Conservation (phyloP, 129 eudicot genomes). For the Arctium minus region DNA sequence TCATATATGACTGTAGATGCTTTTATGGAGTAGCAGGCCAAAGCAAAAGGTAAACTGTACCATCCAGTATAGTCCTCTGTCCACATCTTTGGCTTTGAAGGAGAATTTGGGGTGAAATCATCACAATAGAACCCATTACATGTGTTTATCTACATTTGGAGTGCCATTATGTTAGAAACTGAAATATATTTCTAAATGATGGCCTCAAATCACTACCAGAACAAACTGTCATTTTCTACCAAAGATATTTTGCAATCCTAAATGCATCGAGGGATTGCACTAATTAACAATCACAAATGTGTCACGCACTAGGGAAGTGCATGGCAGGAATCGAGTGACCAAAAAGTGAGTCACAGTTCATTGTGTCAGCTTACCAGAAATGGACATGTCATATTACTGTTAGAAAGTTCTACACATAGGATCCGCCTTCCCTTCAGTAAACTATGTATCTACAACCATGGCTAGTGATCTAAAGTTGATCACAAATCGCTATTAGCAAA, state of each 20-base stretch:
- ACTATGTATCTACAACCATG: no score
- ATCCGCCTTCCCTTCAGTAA: no score
- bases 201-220: neutral
- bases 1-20: neutral
- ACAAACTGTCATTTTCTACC: neutral
- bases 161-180: neutral
- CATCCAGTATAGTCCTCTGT: constrained; percentile 87
- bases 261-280: neutral
- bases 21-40: neutral
- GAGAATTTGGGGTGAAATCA: constrained; percentile 61
- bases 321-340: no score
- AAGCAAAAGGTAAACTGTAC: constrained; percentile 28
- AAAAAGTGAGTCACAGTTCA: no score
- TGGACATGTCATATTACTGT: no score
- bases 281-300: neutral
- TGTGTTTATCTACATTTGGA: constrained; percentile 63
- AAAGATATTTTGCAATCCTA: neutral
- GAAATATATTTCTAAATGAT: neutral
- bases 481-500: no score
- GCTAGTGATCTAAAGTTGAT: no score
- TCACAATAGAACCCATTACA: constrained; percentile 87
- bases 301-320: no score
- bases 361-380: no score
- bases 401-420: no score
- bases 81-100: constrained; percentile 76